Evolutionary conservation across 2,329 filamentous ascomycete species (phyloP).

Genomic region (Remersonia thermophila): DNA sequence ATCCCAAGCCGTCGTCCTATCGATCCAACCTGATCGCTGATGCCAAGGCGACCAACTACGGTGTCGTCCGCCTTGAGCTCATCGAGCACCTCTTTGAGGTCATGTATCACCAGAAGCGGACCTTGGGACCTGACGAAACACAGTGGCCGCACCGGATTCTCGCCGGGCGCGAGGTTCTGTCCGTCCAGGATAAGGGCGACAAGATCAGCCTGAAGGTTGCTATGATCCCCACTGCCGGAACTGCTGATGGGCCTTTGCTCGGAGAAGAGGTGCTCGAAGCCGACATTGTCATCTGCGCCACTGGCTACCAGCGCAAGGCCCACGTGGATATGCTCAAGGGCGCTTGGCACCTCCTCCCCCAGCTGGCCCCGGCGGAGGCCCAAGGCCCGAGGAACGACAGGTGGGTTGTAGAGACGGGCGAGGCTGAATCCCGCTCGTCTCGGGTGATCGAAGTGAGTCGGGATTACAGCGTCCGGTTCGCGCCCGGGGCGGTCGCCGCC

Average conservation of each 20-base stretch:
- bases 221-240: constrained; percentile 27
- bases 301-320: constrained; percentile 67
- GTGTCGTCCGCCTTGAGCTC: constrained; percentile 80
- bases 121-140: constrained; percentile 52
- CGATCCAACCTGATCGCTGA: constrained; percentile 50
- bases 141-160: constrained; percentile 77
- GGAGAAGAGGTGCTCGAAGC: constrained; percentile 55
- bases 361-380: constrained; percentile 14
- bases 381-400: constrained; percentile 9
- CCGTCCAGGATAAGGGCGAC: constrained; percentile 41
- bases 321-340: constrained; percentile 66
- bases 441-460: constrained; percentile 55
- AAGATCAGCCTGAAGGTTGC: constrained; percentile 48
- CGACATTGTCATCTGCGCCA: constrained; percentile 75
- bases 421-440: constrained; percentile 9
- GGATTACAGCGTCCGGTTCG: constrained; percentile 68
- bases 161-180: constrained; percentile 51
- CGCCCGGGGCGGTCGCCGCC: constrained; percentile 51
- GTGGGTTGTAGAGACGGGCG: constrained; percentile 14
- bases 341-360: constrained; percentile 53
- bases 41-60: constrained; percentile 84
- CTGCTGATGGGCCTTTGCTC: constrained; percentile 18
- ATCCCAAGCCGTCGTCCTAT: constrained; percentile 48
- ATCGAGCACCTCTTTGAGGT: constrained; percentile 81
- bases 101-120: constrained; percentile 74